Conservation (phyloP, 2,329 filamentous ascomycete species). For the Sarocladium brachiariae region DNA sequence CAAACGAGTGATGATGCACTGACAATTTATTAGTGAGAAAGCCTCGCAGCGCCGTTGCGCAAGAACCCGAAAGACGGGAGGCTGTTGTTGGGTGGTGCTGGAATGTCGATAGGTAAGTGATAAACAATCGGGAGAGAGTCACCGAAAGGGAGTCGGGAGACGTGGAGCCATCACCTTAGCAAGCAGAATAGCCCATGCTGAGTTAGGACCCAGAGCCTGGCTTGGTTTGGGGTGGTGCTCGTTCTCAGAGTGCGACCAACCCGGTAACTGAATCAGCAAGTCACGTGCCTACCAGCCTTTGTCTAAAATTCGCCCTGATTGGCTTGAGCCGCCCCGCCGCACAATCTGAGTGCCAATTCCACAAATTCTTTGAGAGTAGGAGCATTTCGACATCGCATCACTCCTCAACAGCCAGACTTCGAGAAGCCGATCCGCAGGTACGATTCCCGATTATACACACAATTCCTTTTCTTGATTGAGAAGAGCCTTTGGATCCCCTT, state of each 20-base stretch:
- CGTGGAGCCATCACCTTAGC: background rate
- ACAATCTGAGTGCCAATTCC: constrained; percentile 22
- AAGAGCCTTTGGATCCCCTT: constrained; percentile 2
- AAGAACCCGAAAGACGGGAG: background rate
- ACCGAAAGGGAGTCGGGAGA: background rate
- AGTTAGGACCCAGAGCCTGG: background rate
- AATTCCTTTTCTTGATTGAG: constrained; percentile 14
- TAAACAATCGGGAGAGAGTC: constrained; percentile 13
- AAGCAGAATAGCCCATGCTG: too few relatives aligned
- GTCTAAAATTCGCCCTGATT: constrained; percentile 21
- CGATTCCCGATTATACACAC: constrained; percentile 21
- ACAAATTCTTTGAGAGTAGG: constrained; percentile 36
- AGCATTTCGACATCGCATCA: constrained; percentile 19
- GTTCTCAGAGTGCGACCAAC: background rate
- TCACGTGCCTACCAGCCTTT: constrained; percentile 12
- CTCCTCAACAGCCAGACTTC: constrained; percentile 20
- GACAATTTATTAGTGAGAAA: background rate
- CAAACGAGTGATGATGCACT: background rate
- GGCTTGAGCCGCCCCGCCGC: constrained; percentile 28
- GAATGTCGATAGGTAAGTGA: constrained; percentile 5
- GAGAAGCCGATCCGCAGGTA: constrained; percentile 37
- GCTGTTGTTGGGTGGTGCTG: background rate
- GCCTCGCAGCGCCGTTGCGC: background rate
- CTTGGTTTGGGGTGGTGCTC: background rate
- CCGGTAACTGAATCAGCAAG: background rate